These are phyloP conservation scores for Russula foetens DNA, from an alignment of 768 basidiomycete genomes.

Conservation along the genomic window DNA sequence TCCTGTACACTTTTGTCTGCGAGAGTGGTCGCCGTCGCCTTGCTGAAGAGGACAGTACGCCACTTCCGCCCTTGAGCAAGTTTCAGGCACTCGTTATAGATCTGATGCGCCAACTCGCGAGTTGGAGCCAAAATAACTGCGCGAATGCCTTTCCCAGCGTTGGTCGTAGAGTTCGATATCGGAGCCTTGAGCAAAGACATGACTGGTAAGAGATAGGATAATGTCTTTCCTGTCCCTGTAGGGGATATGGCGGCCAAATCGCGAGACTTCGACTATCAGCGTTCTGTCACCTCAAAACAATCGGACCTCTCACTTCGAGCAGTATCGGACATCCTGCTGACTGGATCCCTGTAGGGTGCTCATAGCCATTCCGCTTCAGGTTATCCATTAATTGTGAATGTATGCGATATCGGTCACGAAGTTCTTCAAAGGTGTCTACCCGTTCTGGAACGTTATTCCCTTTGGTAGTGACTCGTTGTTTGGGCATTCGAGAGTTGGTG, in stretches of 20 bases:
- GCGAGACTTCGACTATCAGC: slow-evolving; percentile 40
- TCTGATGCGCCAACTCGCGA: slow-evolving; percentile 92
- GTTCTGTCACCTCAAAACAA: neutral
- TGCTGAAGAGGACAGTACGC: slow-evolving; percentile 77
- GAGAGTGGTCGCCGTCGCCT: slow-evolving; percentile 80
- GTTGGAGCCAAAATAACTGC: slow-evolving; percentile 87
- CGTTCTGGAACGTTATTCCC: slow-evolving; percentile 60
- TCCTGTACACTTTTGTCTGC: slow-evolving; percentile 62
- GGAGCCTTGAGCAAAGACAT: slow-evolving; percentile 54
- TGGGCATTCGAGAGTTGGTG: slow-evolving; percentile 26
- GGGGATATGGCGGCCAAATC: slow-evolving; percentile 94
- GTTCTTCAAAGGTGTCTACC: slow-evolving; percentile 48
- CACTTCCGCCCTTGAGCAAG: slow-evolving; percentile 75
- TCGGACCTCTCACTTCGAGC: slow-evolving; percentile 47
- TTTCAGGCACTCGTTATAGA: slow-evolving; percentile 83
- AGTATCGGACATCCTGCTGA: slow-evolving; percentile 73
- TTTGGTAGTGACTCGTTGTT: slow-evolving; percentile 67
- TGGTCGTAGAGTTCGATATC: slow-evolving; percentile 36
- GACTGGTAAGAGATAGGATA: slow-evolving; percentile 84
- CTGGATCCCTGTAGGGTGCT: slow-evolving; percentile 73
- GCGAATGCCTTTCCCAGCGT: slow-evolving; percentile 52
- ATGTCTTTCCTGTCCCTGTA: slow-evolving; percentile 95
- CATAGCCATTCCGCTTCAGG: slow-evolving; percentile 50
- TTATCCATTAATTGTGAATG: slow-evolving; percentile 57
- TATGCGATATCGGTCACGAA: slow-evolving; percentile 50